Evolutionary conservation across 2,329 filamentous ascomycete genomes (phyloP).

Genomic region (Beauveria rudraprayagi): DNA sequence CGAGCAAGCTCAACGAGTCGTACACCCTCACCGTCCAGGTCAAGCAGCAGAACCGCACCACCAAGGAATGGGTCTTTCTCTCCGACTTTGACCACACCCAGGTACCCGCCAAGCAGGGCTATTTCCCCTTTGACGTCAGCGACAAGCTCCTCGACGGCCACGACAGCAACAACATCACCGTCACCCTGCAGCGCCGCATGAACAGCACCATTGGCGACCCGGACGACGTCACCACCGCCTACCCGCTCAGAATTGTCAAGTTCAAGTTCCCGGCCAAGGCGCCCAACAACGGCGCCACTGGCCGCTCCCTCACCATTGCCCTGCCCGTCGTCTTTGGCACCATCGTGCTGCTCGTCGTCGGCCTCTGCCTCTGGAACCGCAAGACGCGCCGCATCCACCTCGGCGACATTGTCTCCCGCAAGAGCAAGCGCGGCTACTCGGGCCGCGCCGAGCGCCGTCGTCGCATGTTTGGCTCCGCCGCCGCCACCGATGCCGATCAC

Average conservation of each 20-base stretch:
- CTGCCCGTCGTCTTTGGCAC: constrained; percentile 43
- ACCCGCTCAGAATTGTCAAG: constrained; percentile 28
- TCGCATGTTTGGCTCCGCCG: constrained; percentile 27
- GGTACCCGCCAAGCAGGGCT: constrained; percentile 34
- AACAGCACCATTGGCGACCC: constrained; percentile 21
- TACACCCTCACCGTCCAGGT: constrained; percentile 30
- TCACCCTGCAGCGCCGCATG: constrained; percentile 34
- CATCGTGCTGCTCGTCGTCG: constrained; percentile 39
- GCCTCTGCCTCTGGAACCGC: constrained; percentile 50
- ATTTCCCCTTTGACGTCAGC: constrained; percentile 38
- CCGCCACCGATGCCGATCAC: constrained; percentile 27
- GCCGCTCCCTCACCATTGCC: constrained; percentile 42
- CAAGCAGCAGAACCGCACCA: constrained; percentile 32
- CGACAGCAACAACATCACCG: constrained; percentile 38
- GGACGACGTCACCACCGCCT: constrained; percentile 31
- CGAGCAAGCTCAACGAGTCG: constrained; percentile 24
- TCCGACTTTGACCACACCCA: constrained; percentile 25
- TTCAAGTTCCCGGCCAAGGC: constrained; percentile 30
- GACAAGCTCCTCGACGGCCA: constrained; percentile 28
- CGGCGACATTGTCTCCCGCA: constrained; percentile 43
- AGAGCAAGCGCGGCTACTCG: constrained; percentile 32
- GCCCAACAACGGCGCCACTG: constrained; percentile 25
- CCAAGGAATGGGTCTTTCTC: constrained; percentile 29
- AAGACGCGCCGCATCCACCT: constrained; percentile 41
- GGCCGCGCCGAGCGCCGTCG: constrained; percentile 31